Evolutionary conservation across 2,329 filamentous ascomycete species (phyloP), one percentile per base, ranked within the genome.

Genomic region (Teratosphaeria gauchensis): DNA sequence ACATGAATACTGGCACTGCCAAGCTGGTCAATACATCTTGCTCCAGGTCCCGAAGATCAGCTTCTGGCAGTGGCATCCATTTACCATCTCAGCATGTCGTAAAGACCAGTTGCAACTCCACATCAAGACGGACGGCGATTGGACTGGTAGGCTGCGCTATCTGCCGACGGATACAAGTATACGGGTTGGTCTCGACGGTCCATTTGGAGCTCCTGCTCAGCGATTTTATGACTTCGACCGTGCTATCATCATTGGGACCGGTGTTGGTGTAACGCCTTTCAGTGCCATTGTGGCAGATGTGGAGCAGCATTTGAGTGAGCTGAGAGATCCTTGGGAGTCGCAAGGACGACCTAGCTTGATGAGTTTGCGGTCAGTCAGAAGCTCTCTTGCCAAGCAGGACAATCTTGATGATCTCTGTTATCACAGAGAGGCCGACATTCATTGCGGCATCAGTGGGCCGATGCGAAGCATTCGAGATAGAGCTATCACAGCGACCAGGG

Each of bases 51-150:
- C 81, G 0, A 61, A 72, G 32, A 68, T 84, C 24, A 82, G 79
- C 42, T 70, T 74, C 55, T 84, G 80, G 59, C 80, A 84, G 63
- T 84, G 81, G 81, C 81, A 84, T 58, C 82, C 81, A 0, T 84
- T 84, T 62, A 84, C 82, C 0, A 78, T 84, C 0, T 83, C 82
- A 0, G 77, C 78, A 1, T 84, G 81, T 62, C 74, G 76, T 14
- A 80, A 77, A 0, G 77, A 78, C 30, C 74, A 76, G 33, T 76
- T 84, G 70, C 77, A 78, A 66, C 66, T 84, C 0, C 81, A 84
- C 63, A 82, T 84, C 72, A 84, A 84, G 66, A 79, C 78, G 2
- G 80, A 83, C 53, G 82, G 82, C 0, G 76, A 83, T 66, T 84
- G 81, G 81, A 83, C 81, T 0, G 70, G 71, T 3, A 71, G 69